Percentiles rank a stretch among this genome's conserved stretches.
Conservation (phyloP, 805 yeast species). For the Yarrowia alimentaria region DNA sequence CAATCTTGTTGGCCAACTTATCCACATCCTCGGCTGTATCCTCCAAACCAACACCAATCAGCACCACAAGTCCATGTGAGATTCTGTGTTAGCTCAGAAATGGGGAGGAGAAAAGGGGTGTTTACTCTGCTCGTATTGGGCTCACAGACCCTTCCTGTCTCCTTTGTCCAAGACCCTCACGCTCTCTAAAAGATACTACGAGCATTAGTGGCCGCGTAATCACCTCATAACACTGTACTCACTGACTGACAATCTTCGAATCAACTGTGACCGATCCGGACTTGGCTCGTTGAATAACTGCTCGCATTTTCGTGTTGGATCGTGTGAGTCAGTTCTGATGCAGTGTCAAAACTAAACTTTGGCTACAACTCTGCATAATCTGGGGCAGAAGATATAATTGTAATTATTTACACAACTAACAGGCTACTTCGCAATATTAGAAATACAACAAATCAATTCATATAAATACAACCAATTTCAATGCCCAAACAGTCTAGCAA, state of each 20-base stretch:
- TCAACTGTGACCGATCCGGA: slow-evolving; percentile 88
- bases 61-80: slow-evolving; percentile 67
- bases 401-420: too few relatives aligned
- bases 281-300: slow-evolving; percentile 86
- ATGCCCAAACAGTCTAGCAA: slow-evolving; percentile 39
- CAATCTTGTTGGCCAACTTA: slow-evolving; percentile 64
- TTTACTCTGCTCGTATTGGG: not conserved
- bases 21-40: slow-evolving; percentile 76
- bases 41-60: slow-evolving; percentile 78
- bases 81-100: slow-evolving; percentile 44
- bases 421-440: too few relatives aligned
- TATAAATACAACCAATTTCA: slow-evolving; percentile 45
- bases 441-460: not conserved
- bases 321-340: not conserved
- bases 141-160: too few relatives aligned
- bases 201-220: not conserved
- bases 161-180: too few relatives aligned
- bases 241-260: slow-evolving; percentile 62
- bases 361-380: too few relatives aligned
- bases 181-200: too few relatives aligned
- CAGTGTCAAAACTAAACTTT: too few relatives aligned
- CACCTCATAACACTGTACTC: slow-evolving; percentile 29
- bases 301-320: slow-evolving; percentile 58
- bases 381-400: too few relatives aligned
- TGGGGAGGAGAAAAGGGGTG: slow-evolving; percentile 4